Conservation (phyloP, 2,329 filamentous ascomycete genomes). For the Proliferodiscus dingleyae region DNA sequence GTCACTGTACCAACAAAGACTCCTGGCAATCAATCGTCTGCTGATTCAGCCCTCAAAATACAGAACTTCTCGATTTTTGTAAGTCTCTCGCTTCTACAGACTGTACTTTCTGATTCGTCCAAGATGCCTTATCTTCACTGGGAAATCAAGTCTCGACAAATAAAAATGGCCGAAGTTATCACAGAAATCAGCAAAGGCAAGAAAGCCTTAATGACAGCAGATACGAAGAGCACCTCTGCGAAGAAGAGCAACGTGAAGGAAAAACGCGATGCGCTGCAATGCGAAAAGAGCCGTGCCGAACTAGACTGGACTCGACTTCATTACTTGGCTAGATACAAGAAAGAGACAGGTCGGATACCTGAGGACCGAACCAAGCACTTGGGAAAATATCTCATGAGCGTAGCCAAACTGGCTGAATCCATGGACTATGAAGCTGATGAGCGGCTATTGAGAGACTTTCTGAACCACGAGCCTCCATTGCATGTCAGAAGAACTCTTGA, state of each 20-base stretch:
- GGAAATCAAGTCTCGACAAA: conserved; percentile 21
- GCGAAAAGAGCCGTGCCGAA: neutral
- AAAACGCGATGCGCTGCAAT: neutral
- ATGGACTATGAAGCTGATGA: conserved; percentile 22
- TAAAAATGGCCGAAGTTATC: conserved; percentile 14
- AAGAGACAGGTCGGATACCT: neutral
- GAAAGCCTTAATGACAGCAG: neutral
- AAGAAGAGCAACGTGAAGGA: conserved; percentile 1
- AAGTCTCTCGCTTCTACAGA: conserved; percentile 10
- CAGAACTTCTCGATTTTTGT: conserved; percentile 18
- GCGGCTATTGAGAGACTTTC: conserved; percentile 14
- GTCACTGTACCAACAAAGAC: neutral
- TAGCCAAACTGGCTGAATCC: conserved; percentile 15
- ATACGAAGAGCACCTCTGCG: neutral
- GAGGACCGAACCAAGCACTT: conserved; percentile 8
- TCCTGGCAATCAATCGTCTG: neutral
- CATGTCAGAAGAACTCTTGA: conserved; percentile 43
- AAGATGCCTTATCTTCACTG: conserved; percentile 28
- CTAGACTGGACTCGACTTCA: neutral
- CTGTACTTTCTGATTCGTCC: neutral
- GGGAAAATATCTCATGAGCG: conserved; percentile 13
- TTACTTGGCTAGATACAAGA: too few relatives aligned
- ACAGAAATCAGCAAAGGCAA: conserved; percentile 7
- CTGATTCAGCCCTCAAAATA: too few relatives aligned
- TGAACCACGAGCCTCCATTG: conserved; percentile 29